These are phyloP conservation scores for Hemisphaericaspora subhashii DNA, from an alignment of 1,139 yeast genomes.

Conservation along the genomic window DNA sequence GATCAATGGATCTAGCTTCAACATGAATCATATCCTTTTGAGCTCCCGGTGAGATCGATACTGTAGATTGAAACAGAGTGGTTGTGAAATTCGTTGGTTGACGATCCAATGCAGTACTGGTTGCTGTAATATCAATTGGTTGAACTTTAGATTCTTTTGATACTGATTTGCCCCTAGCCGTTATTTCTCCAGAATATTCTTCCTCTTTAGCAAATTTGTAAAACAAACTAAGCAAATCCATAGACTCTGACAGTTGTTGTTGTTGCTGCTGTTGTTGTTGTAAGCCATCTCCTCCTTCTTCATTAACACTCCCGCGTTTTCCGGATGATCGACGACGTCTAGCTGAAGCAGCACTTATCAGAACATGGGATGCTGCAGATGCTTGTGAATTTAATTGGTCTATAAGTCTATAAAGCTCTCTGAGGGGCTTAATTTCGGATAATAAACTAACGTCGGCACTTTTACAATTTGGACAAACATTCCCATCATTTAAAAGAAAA, in stretches of 20 bases:
- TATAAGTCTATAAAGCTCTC: conserved; percentile 48
- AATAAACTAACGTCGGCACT: conserved; percentile 32
- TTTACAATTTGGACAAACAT: conserved; percentile 53
- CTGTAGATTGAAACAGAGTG: conserved; percentile 8
- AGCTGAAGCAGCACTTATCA: conserved; percentile 7
- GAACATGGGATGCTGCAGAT: conserved; percentile 9
- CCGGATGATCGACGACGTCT: conserved; percentile 22
- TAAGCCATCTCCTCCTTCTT: conserved; percentile 17
- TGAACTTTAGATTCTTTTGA: conserved; percentile 9
- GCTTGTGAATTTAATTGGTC: conserved; percentile 15
- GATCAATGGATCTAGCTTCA: conserved; percentile 4
- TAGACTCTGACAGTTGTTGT: conserved; percentile 21
- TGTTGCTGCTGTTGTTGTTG: too few relatives aligned
- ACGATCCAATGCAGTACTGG: conserved; percentile 5
- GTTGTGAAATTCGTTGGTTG: conserved; percentile 1
- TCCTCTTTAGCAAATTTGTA: conserved; percentile 47
- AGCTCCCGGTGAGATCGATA: conserved; percentile 18
- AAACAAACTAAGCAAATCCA: conserved; percentile 40
- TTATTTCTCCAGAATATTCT: conserved; percentile 9
- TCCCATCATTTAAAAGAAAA: conserved; percentile 22
- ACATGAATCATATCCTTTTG: conserved; percentile 8
- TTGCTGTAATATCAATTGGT: conserved; percentile 17
- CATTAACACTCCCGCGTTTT: conserved; percentile 16
- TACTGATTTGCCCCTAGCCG: conserved; percentile 1
- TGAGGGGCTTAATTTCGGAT: conserved; percentile 51